Conservation (phyloP, 257 asterid species). For the Echium plantagineum region DNA sequence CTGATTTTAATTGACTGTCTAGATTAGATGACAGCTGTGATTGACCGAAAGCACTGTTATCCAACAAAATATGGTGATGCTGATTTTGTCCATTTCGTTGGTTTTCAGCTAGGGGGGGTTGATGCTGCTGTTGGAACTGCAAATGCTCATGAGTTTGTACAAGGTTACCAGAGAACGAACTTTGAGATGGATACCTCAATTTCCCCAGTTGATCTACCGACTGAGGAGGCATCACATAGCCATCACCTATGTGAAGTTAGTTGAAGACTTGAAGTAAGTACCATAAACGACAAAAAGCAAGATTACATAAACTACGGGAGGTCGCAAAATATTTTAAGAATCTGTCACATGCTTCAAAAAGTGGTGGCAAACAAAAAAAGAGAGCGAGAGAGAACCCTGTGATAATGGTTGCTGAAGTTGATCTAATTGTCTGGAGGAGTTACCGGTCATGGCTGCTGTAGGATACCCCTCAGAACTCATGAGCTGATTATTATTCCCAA, state of each 20-base stretch:
- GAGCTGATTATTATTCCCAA: slow-evolving; percentile 36
- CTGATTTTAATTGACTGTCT: slow-evolving; percentile 42
- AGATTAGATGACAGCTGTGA: slow-evolving; percentile 41
- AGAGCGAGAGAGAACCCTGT: slow-evolving; percentile 41
- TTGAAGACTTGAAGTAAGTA: slow-evolving; percentile 8
- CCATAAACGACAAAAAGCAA: slow-evolving; percentile 6
- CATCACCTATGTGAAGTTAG: slow-evolving; percentile 52
- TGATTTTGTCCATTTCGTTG: slow-evolving; percentile 49
- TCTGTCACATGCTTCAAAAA: neutral
- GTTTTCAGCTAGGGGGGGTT: slow-evolving; percentile 11
- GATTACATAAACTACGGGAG: neutral
- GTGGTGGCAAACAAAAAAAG: neutral
- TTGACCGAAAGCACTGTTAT: slow-evolving; percentile 42
- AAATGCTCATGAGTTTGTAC: slow-evolving; percentile 43
- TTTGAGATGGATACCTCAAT: slow-evolving; percentile 39
- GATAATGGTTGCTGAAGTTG: slow-evolving; percentile 54
- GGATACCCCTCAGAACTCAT: slow-evolving; percentile 55
- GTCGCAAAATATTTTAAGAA: neutral
- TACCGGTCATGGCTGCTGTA: slow-evolving; percentile 37
- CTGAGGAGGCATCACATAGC: slow-evolving; percentile 47
- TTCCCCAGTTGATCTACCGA: slow-evolving; percentile 45
- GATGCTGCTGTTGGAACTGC: slow-evolving; percentile 43
- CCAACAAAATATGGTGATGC: slow-evolving; percentile 41
- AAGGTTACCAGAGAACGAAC: slow-evolving; percentile 32
- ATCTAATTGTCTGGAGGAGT: slow-evolving; percentile 39